Evolutionary conservation across 352 stramenopile genomes (phyloP), one percentile per base, ranked within the genome.

Genomic region (Pythium grandisporangium): DNA sequence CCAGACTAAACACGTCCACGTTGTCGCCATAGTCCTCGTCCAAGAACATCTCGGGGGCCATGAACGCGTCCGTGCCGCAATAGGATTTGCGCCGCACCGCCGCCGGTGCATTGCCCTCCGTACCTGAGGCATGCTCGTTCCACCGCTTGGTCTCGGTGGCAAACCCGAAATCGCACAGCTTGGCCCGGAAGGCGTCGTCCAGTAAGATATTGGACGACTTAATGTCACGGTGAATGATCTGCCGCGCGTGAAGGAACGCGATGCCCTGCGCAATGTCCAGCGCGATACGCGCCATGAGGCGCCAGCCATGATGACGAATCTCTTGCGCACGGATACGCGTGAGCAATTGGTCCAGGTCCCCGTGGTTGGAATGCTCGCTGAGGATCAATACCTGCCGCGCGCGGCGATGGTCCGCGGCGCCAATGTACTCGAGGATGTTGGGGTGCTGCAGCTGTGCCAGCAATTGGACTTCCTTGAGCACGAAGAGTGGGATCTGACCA

Each of bases 241-340:
- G 59, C 24, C 65, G 63, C 33, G 69, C 65, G 64, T 99, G 96
- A 42, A 99, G 59, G 66, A 98, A 99, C 38, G 88, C 73, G 43
- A 99, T 89, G 47, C 92, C 95, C 38, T 82, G 64, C 0, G 94
- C 90, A 5, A 78, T 63, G 37, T 95, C 80, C 20, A 90, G 54
- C 11, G 75, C 78, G 34, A 91, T 84, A 30, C 71, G 74, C 11
- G 68, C 53, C 34, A 85, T 67, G 12, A 60, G 39, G 8, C 59
- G 41, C 80, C 80, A 93, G 19, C 77, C 74, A 20, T 84, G 42
- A 26, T 90, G 77, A 2, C 43, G 5, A 25, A 58, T 55, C 13
- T 57, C 55, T 1, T 58, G 59, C 8, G 53, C 72, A 29, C 74
- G 74, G 42, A 80, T 82, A 13, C 52, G 46, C 33, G 76, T 71